These are phyloP conservation scores for Breviolum minutum DNA, from an alignment of 73 alveolate species.

Conservation along the genomic window DNA sequence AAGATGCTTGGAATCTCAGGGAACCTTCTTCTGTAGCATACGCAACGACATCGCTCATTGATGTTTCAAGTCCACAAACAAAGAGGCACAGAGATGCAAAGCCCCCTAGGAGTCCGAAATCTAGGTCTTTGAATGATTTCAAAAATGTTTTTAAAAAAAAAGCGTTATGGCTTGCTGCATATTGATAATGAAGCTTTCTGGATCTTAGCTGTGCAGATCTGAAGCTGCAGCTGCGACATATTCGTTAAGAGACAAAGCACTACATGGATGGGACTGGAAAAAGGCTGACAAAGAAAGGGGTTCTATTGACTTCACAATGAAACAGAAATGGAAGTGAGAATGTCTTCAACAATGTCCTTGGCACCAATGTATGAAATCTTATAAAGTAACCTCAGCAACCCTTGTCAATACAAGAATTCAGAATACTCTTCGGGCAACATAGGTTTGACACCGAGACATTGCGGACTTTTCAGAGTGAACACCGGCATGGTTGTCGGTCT, in stretches of 20 bases:
- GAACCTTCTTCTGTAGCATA: conserved; percentile 45
- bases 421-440: too few relatives aligned
- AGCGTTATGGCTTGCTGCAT: neutral
- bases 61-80: neutral
- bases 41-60: conserved; percentile 60
- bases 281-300: neutral
- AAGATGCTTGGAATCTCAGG: too few relatives aligned
- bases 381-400: too few relatives aligned
- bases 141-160: neutral
- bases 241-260: neutral
- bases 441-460: too few relatives aligned
- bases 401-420: too few relatives aligned
- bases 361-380: too few relatives aligned
- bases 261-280: neutral
- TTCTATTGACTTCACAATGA: too few relatives aligned
- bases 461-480: too few relatives aligned
- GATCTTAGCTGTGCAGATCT: neutral
- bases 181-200: too few relatives aligned
- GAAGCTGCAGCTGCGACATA: neutral
- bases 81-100: neutral
- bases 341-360: too few relatives aligned
- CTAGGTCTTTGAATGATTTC: neutral
- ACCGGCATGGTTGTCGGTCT: neutral
- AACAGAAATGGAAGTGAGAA: too few relatives aligned
- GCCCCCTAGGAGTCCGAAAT: neutral